Conservation (phyloP, 495 filamentous ascomycete genomes). For the Penicillium arizonense region DNA sequence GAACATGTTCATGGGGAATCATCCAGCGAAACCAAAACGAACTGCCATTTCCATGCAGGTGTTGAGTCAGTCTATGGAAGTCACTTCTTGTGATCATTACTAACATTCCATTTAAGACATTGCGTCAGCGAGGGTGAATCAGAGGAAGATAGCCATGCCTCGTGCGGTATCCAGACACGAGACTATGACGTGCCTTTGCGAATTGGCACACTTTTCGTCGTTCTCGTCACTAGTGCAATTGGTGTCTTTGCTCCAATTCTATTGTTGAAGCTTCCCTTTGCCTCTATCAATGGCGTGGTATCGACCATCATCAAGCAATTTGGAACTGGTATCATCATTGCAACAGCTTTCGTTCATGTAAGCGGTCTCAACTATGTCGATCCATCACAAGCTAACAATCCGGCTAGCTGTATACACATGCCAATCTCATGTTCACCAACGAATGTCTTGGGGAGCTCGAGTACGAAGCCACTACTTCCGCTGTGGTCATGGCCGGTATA, state of each 20-base stretch:
- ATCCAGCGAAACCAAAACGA: slow-evolving; percentile 12
- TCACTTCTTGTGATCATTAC: neutral
- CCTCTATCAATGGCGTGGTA: slow-evolving; percentile 43
- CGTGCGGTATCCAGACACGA: slow-evolving; percentile 44
- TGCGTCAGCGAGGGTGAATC: slow-evolving; percentile 43
- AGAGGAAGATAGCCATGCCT: slow-evolving; percentile 20
- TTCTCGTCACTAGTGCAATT: slow-evolving; percentile 50
- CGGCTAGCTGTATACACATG: slow-evolving; percentile 60
- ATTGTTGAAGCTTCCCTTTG: slow-evolving; percentile 30
- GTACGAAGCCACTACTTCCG: slow-evolving; percentile 60
- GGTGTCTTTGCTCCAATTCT: slow-evolving; percentile 44
- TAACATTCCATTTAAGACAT: slow-evolving; percentile 32
- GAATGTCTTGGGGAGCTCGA: slow-evolving; percentile 58
- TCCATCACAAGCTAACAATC: slow-evolving; percentile 4
- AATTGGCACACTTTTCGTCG: slow-evolving; percentile 60
- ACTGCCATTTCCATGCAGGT: slow-evolving; percentile 67
- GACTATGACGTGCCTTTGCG: slow-evolving; percentile 60
- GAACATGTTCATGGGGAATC: slow-evolving; percentile 10
- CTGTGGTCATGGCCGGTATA: slow-evolving; percentile 64
- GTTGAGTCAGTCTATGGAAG: slow-evolving; percentile 48
- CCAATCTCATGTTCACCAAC: slow-evolving; percentile 59
- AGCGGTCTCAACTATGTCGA: slow-evolving; percentile 4
- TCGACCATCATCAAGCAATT: slow-evolving; percentile 60
- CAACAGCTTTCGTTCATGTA: slow-evolving; percentile 70
- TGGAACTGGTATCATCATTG: slow-evolving; percentile 70